Percentiles rank a stretch among this genome's conserved stretches.
phyloP scores from a whole-genome alignment of 192 early-diverging fungal genomes.

The Geranomyces variabilis region DNA sequence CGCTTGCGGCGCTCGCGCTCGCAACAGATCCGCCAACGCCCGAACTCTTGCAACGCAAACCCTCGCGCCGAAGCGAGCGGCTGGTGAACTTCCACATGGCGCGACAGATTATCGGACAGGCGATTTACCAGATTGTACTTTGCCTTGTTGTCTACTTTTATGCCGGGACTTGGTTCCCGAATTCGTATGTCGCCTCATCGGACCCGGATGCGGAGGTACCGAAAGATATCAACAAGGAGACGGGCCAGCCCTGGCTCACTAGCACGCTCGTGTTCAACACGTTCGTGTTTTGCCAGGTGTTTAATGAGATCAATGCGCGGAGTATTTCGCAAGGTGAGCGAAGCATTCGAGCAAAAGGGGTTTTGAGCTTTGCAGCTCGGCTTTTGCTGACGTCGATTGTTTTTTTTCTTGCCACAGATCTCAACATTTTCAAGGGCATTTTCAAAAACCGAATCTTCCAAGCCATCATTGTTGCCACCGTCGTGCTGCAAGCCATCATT shows the following conservation, averaged over 20 bases:
- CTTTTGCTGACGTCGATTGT: slow-evolving; percentile 21
- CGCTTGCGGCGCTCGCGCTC: slow-evolving; percentile 93
- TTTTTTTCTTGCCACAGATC: slow-evolving; percentile 43
- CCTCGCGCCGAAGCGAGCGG: slow-evolving; percentile 71
- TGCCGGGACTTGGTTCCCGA: slow-evolving; percentile 12
- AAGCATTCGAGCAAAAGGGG: neutral
- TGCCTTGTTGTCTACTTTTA: slow-evolving; percentile 55
- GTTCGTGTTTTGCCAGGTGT: slow-evolving; percentile 93
- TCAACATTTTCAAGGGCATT: slow-evolving; percentile 89
- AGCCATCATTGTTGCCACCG: slow-evolving; percentile 74
- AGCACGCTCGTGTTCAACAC: slow-evolving; percentile 88
- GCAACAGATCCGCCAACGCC: slow-evolving; percentile 92
- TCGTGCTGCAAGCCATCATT: slow-evolving; percentile 83
- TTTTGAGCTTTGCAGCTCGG: slow-evolving; percentile 36
- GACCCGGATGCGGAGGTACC: slow-evolving; percentile 6
- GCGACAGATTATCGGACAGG: slow-evolving; percentile 90
- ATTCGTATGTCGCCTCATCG: neutral
- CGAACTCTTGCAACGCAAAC: slow-evolving; percentile 79
- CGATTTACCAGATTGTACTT: slow-evolving; percentile 83
- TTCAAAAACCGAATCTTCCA: slow-evolving; percentile 79
- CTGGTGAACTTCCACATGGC: slow-evolving; percentile 89
- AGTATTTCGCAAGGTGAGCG: slow-evolving; percentile 69
- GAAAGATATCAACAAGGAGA: slow-evolving; percentile 30
- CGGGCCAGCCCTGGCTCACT: slow-evolving; percentile 19
- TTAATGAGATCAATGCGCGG: slow-evolving; percentile 94